Evolutionary conservation across 768 basidiomycete species (phyloP), one percentile per base, ranked within the genome.

Genomic region (Pholiota molesta): DNA sequence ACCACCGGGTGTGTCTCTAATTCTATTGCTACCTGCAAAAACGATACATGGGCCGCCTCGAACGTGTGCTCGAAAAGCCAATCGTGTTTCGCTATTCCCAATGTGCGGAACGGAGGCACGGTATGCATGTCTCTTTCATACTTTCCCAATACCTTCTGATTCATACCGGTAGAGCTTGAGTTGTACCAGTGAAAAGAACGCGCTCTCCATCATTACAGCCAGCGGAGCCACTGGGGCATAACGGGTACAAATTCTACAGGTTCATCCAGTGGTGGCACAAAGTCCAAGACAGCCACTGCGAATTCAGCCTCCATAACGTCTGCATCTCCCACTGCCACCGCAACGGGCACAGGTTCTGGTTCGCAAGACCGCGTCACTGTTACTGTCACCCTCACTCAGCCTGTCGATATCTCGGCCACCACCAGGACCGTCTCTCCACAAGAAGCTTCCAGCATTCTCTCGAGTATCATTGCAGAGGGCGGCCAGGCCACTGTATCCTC

Each of bases 41-140:
- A 78, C 62, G 73, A 73, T 9, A 70, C 70, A 39, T 87, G 84
- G 79, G 66, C 77, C 31, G 67, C 72, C 0, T 64, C 75, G 10
- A 58, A 62, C 21, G 74, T 72, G 5, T 87, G 85, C 62, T 61
- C 73, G 0, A 65, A 69, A 7, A 69, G 68, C 8, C 73, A 78
- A 37, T 63, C 68, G 5, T 88, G 87, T 70, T 86, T 86, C 62
- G 85, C 83, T 14, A 62, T 88, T 28, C 87, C 86, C 0, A 75
- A 77, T 7, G 60, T 81, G 16, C 74, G 68, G 5, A 66, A 72
- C 35, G 60, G 71, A 7, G 86, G 86, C 58, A 79, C 79, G 1
- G 86, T 87, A 65, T 55, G 82, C 71, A n/a, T 7, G 23, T 35
- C 14, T 33, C 31, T 29, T 51, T 23, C 51, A 3, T 3, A 45